A percentile compares a stretch with the other conserved stretches of the same genome.
Conservation (phyloP, 2,329 filamentous ascomycete genomes). For the Thielaviopsis ethacetica region DNA sequence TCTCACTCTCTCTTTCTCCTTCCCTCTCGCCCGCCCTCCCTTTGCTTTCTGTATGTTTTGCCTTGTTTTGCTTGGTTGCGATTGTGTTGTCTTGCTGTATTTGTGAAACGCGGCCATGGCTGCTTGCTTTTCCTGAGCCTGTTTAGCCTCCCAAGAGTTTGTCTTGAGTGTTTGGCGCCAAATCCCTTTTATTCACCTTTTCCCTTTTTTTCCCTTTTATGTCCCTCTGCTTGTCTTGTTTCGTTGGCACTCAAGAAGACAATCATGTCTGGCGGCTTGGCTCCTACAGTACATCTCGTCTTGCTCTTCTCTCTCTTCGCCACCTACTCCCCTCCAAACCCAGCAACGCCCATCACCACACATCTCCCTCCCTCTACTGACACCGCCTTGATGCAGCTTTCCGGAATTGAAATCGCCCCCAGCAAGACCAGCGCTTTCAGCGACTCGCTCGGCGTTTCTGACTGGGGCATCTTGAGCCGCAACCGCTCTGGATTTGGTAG, state of each 20-base stretch:
- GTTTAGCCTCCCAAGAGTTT: too few species aligned
- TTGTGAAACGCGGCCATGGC: constrained; percentile 2
- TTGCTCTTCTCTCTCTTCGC: neutral
- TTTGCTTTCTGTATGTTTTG: neutral
- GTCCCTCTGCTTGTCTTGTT: too few species aligned
- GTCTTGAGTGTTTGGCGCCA: too few species aligned
- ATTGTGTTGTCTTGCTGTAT: neutral
- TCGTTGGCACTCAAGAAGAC: too few species aligned
- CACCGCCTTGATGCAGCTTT: neutral
- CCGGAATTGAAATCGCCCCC: constrained; percentile 19
- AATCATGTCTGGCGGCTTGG: neutral
- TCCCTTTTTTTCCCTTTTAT: too few species aligned
- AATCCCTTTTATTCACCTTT: too few species aligned
- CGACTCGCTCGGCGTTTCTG: constrained; percentile 19
- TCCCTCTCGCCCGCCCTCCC: too few species aligned
- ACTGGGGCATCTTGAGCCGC: constrained; percentile 15
- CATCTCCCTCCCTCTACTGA: neutral
- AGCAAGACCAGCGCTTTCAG: constrained; percentile 22
- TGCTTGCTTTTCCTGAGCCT: neutral
- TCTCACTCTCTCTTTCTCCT: neutral
- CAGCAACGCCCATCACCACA: neutral
- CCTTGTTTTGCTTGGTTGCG: neutral
- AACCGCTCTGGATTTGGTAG: constrained; percentile 6
- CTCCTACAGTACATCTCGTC: neutral
- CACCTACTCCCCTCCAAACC: neutral